phyloP scores from a whole-genome alignment of 805 yeast species.

The Candida andamanensis region DNA sequence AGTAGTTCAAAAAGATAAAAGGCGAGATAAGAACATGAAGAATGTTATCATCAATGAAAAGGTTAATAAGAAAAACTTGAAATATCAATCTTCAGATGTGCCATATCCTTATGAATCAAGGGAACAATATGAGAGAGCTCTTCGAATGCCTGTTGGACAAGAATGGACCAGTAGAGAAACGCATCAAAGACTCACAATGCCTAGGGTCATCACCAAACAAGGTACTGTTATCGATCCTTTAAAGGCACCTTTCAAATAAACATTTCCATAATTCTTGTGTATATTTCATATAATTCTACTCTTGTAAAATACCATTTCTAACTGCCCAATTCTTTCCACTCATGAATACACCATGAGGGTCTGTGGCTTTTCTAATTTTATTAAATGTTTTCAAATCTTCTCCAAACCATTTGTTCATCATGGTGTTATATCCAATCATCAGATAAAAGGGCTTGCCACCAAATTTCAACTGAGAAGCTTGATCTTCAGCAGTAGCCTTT shows the following conservation, averaged over 20 bases:
- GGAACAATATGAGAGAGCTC: conserved; percentile 91
- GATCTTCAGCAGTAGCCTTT: conserved; percentile 30
- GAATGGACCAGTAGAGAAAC: conserved; percentile 91
- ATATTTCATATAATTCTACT: conserved; percentile 2
- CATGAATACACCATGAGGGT: conserved; percentile 78
- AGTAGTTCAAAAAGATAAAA: conserved; percentile 60
- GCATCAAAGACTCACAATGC: conserved; percentile 85
- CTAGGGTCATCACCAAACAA: conserved; percentile 78
- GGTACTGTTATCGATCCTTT: conserved; percentile 90
- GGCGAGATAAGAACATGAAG: conserved; percentile 71
- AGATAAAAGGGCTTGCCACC: conserved; percentile 53
- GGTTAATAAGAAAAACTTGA: conserved; percentile 75
- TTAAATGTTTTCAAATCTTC: conserved; percentile 59
- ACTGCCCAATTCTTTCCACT: conserved; percentile 76
- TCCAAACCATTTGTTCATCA: conserved; percentile 76
- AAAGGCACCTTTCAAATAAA: conserved; percentile 70
- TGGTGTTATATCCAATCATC: conserved; percentile 73
- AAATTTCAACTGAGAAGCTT: conserved; percentile 33
- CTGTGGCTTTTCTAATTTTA: conserved; percentile 58
- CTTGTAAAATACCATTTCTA: conserved; percentile 64
- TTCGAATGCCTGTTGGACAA: conserved; percentile 94
- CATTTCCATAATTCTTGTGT: too few relatives aligned
- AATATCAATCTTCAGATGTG: conserved; percentile 83
- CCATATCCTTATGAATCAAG: conserved; percentile 92
- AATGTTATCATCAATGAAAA: conserved; percentile 88